Percentiles rank a stretch among this genome's conserved stretches.
These are phyloP conservation scores for Bombardia bombarda DNA, from an alignment of 495 filamentous ascomycete genomes.

Conservation along the genomic window DNA sequence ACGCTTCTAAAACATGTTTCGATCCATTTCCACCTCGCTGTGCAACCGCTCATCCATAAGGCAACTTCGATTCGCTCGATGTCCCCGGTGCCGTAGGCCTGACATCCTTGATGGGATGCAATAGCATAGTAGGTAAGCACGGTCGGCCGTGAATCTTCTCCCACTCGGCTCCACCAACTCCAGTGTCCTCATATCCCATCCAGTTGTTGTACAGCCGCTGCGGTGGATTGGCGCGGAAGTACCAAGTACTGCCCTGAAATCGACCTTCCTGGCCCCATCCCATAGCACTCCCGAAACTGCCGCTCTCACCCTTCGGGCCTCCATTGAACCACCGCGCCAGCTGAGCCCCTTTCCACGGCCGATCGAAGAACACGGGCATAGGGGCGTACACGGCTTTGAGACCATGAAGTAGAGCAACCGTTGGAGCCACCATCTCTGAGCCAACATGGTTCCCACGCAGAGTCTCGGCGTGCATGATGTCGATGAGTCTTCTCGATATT, in stretches of 20 bases:
- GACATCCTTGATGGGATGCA: conserved; percentile 48
- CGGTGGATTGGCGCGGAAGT: conserved; percentile 44
- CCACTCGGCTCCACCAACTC: conserved; percentile 43
- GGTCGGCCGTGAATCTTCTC: conserved; percentile 42
- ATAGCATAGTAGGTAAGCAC: conserved; percentile 48
- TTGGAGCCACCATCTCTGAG: conserved; percentile 63
- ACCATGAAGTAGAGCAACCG: conserved; percentile 59
- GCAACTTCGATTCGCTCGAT: conserved; percentile 18
- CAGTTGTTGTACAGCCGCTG: conserved; percentile 54
- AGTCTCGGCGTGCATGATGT: conserved; percentile 58
- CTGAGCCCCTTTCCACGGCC: conserved; percentile 46
- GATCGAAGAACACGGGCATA: conserved; percentile 63
- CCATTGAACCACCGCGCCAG: conserved; percentile 57
- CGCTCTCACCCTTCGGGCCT: conserved; percentile 37
- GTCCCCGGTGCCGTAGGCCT: conserved; percentile 33
- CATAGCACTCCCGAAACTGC: conserved; percentile 40
- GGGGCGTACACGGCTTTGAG: conserved; percentile 63
- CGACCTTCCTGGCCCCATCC: conserved; percentile 45
- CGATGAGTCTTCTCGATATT: conserved; percentile 52
- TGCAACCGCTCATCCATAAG: conserved; percentile 9
- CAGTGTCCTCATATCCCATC: conserved; percentile 49
- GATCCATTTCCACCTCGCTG: no score
- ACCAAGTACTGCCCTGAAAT: conserved; percentile 52
- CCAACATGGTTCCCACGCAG: conserved; percentile 52
- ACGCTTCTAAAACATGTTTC: no score